Conservation (phyloP, 73 alveolate genomes). For the Blepharisma japonicum region DNA sequence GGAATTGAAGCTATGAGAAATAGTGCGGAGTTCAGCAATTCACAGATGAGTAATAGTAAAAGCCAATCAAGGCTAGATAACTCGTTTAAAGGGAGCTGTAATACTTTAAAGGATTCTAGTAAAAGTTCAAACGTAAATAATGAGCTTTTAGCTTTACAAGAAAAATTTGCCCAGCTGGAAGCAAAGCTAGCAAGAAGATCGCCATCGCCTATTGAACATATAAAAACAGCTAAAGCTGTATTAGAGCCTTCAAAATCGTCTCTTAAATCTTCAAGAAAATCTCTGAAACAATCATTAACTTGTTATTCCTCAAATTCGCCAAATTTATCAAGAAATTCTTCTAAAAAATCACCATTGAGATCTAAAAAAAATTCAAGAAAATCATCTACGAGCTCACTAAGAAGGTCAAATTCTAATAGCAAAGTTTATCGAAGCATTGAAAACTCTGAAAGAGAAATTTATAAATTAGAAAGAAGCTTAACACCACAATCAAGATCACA, state of each 20-base stretch:
- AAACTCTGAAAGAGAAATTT: slow-evolving; percentile 21
- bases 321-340: background rate
- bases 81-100: too few species aligned
- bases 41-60: too few species aligned
- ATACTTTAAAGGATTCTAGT: too few species aligned
- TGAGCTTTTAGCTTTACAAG: slow-evolving; percentile 4
- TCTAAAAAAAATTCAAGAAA: background rate
- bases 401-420: background rate
- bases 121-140: background rate
- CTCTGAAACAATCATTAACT: background rate
- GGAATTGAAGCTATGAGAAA: slow-evolving; percentile 15
- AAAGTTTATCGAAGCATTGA: background rate
- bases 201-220: background rate
- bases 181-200: background rate
- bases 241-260: background rate
- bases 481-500: background rate
- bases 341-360: background rate
- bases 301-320: background rate
- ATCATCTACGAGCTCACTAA: background rate
- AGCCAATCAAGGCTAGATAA: too few species aligned
- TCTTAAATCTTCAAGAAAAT: background rate
- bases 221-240: background rate
- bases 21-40: background rate
- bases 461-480: slow-evolving; percentile 17
- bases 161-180: slow-evolving; percentile 6